Evolutionary conservation across 1,139 yeast genomes (phyloP).

Genomic region (Lodderomyces oxycetoniae): DNA sequence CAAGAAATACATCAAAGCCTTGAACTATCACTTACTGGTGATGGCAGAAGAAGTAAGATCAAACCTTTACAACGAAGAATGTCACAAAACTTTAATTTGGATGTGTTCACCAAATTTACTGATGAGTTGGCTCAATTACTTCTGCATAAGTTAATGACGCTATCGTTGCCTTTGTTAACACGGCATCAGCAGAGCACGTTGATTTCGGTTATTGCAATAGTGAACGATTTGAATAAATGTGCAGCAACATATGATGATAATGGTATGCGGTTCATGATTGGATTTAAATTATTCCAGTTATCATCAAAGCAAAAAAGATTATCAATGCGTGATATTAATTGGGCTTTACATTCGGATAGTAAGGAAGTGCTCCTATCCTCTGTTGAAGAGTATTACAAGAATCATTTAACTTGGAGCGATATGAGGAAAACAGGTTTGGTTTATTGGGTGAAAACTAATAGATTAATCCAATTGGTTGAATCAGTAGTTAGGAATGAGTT

Average conservation of each 20-base stretch:
- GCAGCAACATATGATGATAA: slow-evolving; percentile 54
- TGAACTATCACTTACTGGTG: not conserved
- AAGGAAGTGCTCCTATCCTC: slow-evolving; percentile 60
- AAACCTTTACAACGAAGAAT: slow-evolving; percentile 23
- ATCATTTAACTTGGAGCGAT: slow-evolving; percentile 53
- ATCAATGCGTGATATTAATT: slow-evolving; percentile 74
- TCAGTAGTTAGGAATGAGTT: slow-evolving; percentile 67
- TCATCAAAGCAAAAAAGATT: slow-evolving; percentile 42
- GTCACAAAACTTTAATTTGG: slow-evolving; percentile 16
- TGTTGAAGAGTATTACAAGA: slow-evolving; percentile 45
- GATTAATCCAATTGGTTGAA: slow-evolving; percentile 55
- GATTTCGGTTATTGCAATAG: slow-evolving; percentile 61
- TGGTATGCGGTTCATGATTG: slow-evolving; percentile 68
- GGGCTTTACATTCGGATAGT: slow-evolving; percentile 84
- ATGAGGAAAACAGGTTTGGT: slow-evolving; percentile 61
- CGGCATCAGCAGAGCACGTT: slow-evolving; percentile 90
- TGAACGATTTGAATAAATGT: slow-evolving; percentile 48
- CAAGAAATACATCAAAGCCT: slow-evolving; percentile 12
- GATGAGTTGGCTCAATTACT: slow-evolving; percentile 46
- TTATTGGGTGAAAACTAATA: slow-evolving; percentile 63
- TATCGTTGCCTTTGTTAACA: slow-evolving; percentile 73
- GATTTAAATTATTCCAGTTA: slow-evolving; percentile 62
- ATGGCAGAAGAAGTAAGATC: slow-evolving; percentile 12
- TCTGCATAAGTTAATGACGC: slow-evolving; percentile 55
- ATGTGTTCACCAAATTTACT: slow-evolving; percentile 40